Percentiles rank a stretch among this genome's conserved stretches.
Conservation (phyloP, 139 green algal genomes). For the Chlorella vulgaris region DNA sequence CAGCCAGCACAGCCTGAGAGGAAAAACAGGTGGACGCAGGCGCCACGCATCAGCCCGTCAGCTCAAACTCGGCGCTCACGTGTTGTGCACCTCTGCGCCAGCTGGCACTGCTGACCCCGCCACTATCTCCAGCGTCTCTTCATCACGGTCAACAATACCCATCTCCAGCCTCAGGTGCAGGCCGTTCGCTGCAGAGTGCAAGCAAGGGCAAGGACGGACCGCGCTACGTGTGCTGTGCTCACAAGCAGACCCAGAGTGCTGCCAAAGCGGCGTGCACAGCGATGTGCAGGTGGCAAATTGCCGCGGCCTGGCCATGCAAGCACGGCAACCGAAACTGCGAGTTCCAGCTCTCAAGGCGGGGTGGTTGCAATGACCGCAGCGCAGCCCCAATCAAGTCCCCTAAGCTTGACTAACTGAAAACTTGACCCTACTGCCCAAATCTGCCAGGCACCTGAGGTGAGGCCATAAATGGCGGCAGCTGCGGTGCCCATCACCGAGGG, state of each 20-base stretch:
- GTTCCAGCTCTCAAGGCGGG: too few relatives aligned
- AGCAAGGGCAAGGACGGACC: background rate
- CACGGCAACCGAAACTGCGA: too few relatives aligned
- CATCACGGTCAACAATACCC: constrained; percentile 56
- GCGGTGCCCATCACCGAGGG: background rate
- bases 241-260: too few relatives aligned
- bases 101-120: constrained; percentile 55
- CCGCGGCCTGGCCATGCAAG: too few relatives aligned
- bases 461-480: background rate
- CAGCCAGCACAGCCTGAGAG: background rate
- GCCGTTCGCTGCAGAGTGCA: constrained; percentile 33
- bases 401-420: too few relatives aligned
- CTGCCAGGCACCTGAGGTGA: background rate
- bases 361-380: too few relatives aligned
- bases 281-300: too few relatives aligned
- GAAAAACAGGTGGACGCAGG: background rate
- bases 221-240: background rate
- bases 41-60: background rate
- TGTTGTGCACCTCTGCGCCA: constrained; percentile 71
- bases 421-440: too few relatives aligned
- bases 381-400: too few relatives aligned
- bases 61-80: constrained; percentile 22
- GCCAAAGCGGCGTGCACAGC: background rate
- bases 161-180: constrained; percentile 72
- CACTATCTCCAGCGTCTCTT: constrained; percentile 65